Percentiles rank a stretch among this genome's conserved stretches.
Conservation (phyloP, 1,284 basidiomycete genomes). For the Takashimella koratensis region DNA sequence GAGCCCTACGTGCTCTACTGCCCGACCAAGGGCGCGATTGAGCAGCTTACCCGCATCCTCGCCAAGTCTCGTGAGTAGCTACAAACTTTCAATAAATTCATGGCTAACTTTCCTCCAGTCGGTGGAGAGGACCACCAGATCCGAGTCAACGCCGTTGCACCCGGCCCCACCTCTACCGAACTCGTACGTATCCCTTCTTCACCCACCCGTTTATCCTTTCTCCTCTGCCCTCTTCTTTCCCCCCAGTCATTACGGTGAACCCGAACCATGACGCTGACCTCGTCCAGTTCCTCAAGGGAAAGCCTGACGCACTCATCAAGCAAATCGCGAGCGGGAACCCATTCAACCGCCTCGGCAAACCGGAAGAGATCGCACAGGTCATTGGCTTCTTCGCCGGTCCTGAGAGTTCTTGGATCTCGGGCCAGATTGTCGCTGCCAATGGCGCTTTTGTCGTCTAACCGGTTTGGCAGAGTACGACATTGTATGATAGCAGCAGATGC, state of each 20-base stretch:
- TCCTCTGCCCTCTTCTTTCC: no score
- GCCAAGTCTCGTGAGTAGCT: not conserved
- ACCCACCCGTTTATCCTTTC: not conserved
- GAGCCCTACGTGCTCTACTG: not conserved
- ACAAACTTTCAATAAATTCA: not conserved
- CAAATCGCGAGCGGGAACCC: not conserved
- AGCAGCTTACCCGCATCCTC: not conserved
- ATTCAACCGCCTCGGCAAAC: no score
- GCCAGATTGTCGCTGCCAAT: not conserved
- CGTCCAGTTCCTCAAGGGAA: no score
- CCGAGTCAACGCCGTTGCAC: slow-evolving; percentile 13
- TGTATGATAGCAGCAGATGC: no score
- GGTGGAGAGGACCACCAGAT: slow-evolving; percentile 55
- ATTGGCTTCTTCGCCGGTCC: not conserved
- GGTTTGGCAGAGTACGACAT: no score
- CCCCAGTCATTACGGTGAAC: no score
- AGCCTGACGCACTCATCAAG: not conserved
- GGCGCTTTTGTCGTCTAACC: not conserved
- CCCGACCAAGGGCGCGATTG: not conserved
- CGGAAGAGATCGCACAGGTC: not conserved
- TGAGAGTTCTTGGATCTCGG: not conserved
- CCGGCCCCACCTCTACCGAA: not conserved
- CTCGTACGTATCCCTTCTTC: not conserved
- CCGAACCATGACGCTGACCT: no score
- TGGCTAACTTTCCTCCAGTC: slow-evolving; percentile 44